A percentile compares a stretch with the other conserved stretches of the same genome.
Evolutionary conservation across 140 eudicot genomes (phyloP).

Genomic region (Stevia rebaudiana): DNA sequence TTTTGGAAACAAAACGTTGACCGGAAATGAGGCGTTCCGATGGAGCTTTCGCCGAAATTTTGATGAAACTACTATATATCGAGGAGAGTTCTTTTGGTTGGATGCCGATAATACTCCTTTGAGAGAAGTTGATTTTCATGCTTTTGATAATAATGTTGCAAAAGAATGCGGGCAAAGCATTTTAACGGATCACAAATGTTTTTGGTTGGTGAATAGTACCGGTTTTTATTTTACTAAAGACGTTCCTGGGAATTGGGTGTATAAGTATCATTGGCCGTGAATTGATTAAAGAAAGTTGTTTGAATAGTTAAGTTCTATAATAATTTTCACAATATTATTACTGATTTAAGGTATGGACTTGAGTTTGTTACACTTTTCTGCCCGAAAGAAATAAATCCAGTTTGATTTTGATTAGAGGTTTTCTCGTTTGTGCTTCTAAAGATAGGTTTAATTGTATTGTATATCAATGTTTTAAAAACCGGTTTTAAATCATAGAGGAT

Average conservation of each 20-base stretch:
- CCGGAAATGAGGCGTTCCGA: not conserved
- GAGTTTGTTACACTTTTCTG: too few species aligned
- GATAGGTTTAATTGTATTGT: too few species aligned
- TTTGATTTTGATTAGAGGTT: too few species aligned
- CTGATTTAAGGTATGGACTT: too few species aligned
- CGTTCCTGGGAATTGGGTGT: not conserved
- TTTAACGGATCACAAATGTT: not conserved
- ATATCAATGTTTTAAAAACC: too few species aligned
- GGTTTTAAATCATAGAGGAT: too few species aligned
- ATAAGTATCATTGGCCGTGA: not conserved
- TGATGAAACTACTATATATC: not conserved
- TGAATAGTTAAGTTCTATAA: too few species aligned
- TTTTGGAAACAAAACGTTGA: constrained; percentile 6
- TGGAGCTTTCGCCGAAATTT: not conserved
- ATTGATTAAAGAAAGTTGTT: not conserved
- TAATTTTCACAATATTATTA: too few species aligned
- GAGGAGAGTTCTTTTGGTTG: constrained; percentile 8
- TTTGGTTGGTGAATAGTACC: not conserved
- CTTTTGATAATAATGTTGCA: constrained; percentile 1
- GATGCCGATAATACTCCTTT: not conserved
- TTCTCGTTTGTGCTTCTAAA: too few species aligned
- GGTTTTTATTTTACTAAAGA: constrained; percentile 6
- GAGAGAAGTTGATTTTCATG: not conserved
- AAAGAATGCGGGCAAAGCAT: not conserved
- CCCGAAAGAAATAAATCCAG: too few species aligned